A percentile compares a stretch with the other conserved stretches of the same genome.
These are phyloP conservation scores for Monosporascus sp. DNA, from an alignment of 2,329 filamentous ascomycete species.

Conservation along the genomic window DNA sequence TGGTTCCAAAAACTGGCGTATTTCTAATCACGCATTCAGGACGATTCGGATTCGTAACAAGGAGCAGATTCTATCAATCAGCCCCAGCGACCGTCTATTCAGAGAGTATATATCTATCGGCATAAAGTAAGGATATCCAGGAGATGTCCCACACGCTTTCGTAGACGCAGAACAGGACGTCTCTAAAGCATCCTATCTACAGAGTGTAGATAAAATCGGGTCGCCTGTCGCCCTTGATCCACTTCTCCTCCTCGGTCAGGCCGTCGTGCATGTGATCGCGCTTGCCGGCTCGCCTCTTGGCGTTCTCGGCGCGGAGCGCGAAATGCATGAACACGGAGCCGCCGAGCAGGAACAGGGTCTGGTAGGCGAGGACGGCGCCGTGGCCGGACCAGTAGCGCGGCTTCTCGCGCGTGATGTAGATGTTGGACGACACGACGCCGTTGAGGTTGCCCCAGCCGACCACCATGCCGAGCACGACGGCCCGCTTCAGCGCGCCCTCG, in stretches of 20 bases:
- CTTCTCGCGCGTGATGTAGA: constrained; percentile 42
- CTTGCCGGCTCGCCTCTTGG: neutral
- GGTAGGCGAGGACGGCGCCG: constrained; percentile 35
- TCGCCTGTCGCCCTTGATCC: constrained; percentile 4
- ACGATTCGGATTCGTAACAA: no score
- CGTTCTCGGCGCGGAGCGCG: constrained; percentile 3
- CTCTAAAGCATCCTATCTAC: neutral
- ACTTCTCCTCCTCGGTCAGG: constrained; percentile 4
- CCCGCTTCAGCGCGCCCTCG: constrained; percentile 52
- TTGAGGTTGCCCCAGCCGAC: constrained; percentile 45
- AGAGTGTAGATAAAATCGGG: constrained; percentile 7
- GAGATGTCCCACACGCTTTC: no score
- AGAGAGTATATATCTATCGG: no score
- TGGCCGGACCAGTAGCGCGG: constrained; percentile 47
- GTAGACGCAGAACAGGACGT: no score
- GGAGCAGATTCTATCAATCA: no score
- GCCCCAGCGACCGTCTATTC: no score
- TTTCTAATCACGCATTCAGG: no score
- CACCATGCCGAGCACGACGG: constrained; percentile 47
- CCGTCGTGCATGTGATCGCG: constrained; percentile 4
- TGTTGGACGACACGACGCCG: constrained; percentile 46
- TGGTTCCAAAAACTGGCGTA: no score
- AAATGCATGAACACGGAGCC: constrained; percentile 6
- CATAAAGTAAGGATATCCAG: no score
- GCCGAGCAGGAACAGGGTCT: constrained; percentile 4